Base-by-base conservation (phyloP, 169 alveolate species). In the Eimeria acervulina region DNA sequence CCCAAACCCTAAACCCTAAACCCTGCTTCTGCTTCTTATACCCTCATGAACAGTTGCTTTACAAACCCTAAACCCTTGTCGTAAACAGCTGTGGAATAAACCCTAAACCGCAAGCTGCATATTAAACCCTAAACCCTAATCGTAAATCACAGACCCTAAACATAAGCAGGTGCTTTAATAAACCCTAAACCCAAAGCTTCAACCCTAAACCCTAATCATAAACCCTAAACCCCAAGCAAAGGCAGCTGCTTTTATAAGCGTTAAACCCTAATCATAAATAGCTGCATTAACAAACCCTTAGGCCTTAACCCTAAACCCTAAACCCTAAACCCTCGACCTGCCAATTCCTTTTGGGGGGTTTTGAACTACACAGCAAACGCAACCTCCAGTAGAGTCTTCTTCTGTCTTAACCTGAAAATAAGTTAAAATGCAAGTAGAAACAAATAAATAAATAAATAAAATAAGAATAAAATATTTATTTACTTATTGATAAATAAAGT, bases 311-410 rank as follows among this genome's bases (percentile, higher is more conserved):
- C n/a, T n/a, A n/a, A n/a, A n/a, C n/a, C n/a, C n/a, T n/a, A n/a
- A n/a, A n/a, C n/a, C n/a, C n/a, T n/a, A n/a, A n/a, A n/a, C n/a
- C n/a, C n/a, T n/a, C n/a, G 98, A 98, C 89, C 97, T 98, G 59
- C 99, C 99, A 26, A 98, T 87, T 28, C 98, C 98, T 1, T 92
- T 38, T 8, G 98, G 98, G 36, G 95, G 76, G 36, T 94, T 74
- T 33, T 47, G 63, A 68, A 97, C 91, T 19, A 87, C 95, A 40
- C 98, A 95, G n/a, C 97, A 76, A 5, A 96, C 96, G 51, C 94
- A 92, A 59, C 98, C 98, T 33, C 97, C 97, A 21, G 70, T 78
- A 21, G 95, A 55, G 59, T 94, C 96, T 2, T 31, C 74, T 28
- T 26, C 89, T 68, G 84, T 15, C 38, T 72, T 72, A 31, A 72